A percentile compares a stretch with the other conserved stretches of the same genome.
phyloP scores from a whole-genome alignment of 2,329 filamentous ascomycete species.

The Trichoderma endophyticum region DNA sequence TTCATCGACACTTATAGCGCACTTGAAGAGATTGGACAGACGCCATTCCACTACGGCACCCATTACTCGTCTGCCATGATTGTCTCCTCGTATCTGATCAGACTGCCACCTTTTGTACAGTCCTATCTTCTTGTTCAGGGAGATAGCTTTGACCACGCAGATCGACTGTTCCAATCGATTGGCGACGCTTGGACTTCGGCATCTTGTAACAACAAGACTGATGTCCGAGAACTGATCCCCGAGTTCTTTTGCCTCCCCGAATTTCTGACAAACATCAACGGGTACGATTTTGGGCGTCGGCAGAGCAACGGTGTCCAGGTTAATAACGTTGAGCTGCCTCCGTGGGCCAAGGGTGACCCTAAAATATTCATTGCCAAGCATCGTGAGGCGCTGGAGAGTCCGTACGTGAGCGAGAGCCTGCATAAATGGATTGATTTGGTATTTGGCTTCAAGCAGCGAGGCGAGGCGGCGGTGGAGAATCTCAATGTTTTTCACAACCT shows the following conservation, averaged over 20 bases:
- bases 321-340: constrained; percentile 83
- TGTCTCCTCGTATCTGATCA: constrained; percentile 91
- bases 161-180: constrained; percentile 91
- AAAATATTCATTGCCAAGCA: constrained; percentile 95
- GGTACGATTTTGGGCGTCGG: constrained; percentile 86
- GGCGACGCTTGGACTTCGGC: constrained; percentile 88
- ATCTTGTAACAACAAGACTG: constrained; percentile 84
- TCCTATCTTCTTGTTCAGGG: constrained; percentile 92
- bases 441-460: constrained; percentile 90
- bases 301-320: constrained; percentile 79
- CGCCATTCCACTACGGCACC: constrained; percentile 94
- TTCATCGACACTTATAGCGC: constrained; percentile 83
- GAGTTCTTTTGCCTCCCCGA: constrained; percentile 98
- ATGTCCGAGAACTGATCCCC: constrained; percentile 90
- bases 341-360: constrained; percentile 94
- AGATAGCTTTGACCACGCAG: constrained; percentile 93
- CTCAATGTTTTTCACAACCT: constrained; percentile 95
- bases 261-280: constrained; percentile 89
- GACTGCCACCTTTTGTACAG: constrained; percentile 92
- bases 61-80: constrained; percentile 99
- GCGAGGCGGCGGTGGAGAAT: constrained; percentile 85
- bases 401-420: constrained; percentile 83
- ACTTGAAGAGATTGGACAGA: constrained; percentile 87
- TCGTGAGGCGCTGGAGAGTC: constrained; percentile 90
- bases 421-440: constrained; percentile 96